Evolutionary conservation across 768 basidiomycete species (phyloP).

Genomic region (Leccinum rimulosum): DNA sequence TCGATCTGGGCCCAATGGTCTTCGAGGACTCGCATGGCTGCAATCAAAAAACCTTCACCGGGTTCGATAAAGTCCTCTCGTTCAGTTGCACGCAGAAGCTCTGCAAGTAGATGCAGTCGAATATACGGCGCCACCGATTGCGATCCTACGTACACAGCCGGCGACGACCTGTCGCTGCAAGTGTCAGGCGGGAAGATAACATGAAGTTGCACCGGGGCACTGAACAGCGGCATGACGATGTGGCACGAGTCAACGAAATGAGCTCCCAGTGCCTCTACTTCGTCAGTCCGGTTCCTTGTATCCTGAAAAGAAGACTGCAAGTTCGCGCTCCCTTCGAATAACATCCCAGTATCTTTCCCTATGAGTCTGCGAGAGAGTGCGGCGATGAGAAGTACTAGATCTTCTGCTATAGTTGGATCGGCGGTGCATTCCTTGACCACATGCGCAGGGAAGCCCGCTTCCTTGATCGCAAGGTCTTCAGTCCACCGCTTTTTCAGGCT

Average conservation of each 20-base stretch:
- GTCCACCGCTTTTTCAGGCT: slow-evolving; percentile 75
- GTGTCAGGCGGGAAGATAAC: slow-evolving; percentile 48
- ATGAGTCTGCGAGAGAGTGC: slow-evolving; percentile 53
- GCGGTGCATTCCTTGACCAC: slow-evolving; percentile 56
- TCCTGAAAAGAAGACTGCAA: slow-evolving; percentile 12
- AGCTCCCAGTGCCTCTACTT: slow-evolving; percentile 58
- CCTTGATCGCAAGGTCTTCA: slow-evolving; percentile 75
- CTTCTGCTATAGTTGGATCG: slow-evolving; percentile 37
- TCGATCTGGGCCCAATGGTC: slow-evolving; percentile 66
- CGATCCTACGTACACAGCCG: slow-evolving; percentile 77
- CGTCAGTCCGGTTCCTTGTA: slow-evolving; percentile 30
- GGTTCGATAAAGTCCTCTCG: slow-evolving; percentile 54
- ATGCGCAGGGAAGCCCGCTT: slow-evolving; percentile 78
- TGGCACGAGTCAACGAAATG: slow-evolving; percentile 44
- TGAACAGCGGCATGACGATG: slow-evolving; percentile 61
- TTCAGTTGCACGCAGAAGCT: slow-evolving; percentile 56
- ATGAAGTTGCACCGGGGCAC: slow-evolving; percentile 63
- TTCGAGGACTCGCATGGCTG: slow-evolving; percentile 66
- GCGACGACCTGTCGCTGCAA: slow-evolving; percentile 44
- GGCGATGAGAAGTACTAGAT: slow-evolving; percentile 56
- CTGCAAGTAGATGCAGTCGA: slow-evolving; percentile 75
- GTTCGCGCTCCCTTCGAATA: slow-evolving; percentile 35
- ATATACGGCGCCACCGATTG: slow-evolving; percentile 71
- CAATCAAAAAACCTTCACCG: slow-evolving; percentile 73
- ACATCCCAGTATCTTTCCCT: slow-evolving; percentile 37